A percentile compares a stretch with the other conserved stretches of the same genome.
Conservation (phyloP, 1,139 yeast genomes). For the Magnusiomyces fungicola region DNA sequence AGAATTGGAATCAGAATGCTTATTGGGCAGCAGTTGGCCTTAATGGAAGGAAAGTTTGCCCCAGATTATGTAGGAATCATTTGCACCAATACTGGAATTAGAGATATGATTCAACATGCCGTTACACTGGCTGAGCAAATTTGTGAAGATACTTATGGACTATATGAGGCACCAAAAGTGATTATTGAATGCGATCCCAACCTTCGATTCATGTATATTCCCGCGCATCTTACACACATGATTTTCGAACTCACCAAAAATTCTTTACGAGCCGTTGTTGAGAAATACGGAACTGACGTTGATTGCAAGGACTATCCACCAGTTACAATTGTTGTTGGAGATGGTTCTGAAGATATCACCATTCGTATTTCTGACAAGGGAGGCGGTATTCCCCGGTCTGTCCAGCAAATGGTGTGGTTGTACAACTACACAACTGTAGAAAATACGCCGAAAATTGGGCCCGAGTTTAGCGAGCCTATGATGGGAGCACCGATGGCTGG, state of each 20-base stretch:
- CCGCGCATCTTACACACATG: slow-evolving; percentile 84
- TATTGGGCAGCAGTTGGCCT: slow-evolving; percentile 79
- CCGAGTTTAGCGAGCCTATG: slow-evolving; percentile 45
- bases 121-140: slow-evolving; percentile 78
- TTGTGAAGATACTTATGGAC: slow-evolving; percentile 78
- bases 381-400: slow-evolving; percentile 74
- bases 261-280: slow-evolving; percentile 80
- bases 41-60: slow-evolving; percentile 50
- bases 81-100: slow-evolving; percentile 71
- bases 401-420: slow-evolving; percentile 72
- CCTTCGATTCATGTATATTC: slow-evolving; percentile 77
- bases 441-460: slow-evolving; percentile 52
- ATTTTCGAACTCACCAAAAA: slow-evolving; percentile 75
- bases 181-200: slow-evolving; percentile 63
- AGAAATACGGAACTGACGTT: slow-evolving; percentile 45
- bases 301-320: slow-evolving; percentile 52
- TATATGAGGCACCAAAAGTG: slow-evolving; percentile 74
- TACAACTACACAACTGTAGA: slow-evolving; percentile 72
- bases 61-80: slow-evolving; percentile 73
- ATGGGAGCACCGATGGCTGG: slow-evolving; percentile 73
- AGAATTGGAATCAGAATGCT: slow-evolving; percentile 82
- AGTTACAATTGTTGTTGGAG: slow-evolving; percentile 66
- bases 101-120: slow-evolving; percentile 74
- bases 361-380: slow-evolving; percentile 79
- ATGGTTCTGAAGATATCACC: slow-evolving; percentile 74